These are phyloP conservation scores for Xylariaceae sp. DNA, from an alignment of 2,329 filamentous ascomycete species.

Conservation along the genomic window DNA sequence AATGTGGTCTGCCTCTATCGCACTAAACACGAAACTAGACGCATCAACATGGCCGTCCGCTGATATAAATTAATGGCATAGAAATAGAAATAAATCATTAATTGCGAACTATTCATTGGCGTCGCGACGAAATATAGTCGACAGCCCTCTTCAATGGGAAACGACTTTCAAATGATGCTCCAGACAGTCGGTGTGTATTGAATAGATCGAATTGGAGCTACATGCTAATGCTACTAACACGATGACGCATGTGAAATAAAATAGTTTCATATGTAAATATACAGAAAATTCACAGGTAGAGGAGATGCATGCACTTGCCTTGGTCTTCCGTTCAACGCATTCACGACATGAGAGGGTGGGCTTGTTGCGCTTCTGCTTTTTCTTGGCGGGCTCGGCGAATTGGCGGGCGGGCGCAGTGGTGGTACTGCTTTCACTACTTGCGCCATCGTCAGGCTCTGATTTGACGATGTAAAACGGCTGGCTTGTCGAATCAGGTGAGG, in stretches of 20 bases:
- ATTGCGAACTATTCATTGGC: no score
- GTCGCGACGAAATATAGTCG: neutral
- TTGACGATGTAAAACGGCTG: constrained; percentile 32
- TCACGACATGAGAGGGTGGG: constrained; percentile 78
- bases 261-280: neutral
- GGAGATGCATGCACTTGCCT: constrained; percentile 52
- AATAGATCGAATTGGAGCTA: no score
- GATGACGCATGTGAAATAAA: no score
- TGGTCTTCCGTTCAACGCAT: constrained; percentile 82
- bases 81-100: neutral
- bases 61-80: constrained; percentile 1
- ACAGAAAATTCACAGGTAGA: neutral
- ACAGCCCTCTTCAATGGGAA: neutral
- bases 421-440: constrained; percentile 31
- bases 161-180: no score
- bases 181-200: no score
- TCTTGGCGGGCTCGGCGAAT: constrained; percentile 50
- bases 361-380: constrained; percentile 84
- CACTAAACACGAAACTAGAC: constrained; percentile 54
- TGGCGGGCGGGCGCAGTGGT: constrained; percentile 25
- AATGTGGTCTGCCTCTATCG: constrained; percentile 72
- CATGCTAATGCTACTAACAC: no score
- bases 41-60: constrained; percentile 15
- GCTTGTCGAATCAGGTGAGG: constrained; percentile 33
- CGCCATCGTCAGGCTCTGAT: constrained; percentile 36